phyloP scores from a whole-genome alignment of 2,329 filamentous ascomycete genomes.

The Aaosphaeria pasadenensis region DNA sequence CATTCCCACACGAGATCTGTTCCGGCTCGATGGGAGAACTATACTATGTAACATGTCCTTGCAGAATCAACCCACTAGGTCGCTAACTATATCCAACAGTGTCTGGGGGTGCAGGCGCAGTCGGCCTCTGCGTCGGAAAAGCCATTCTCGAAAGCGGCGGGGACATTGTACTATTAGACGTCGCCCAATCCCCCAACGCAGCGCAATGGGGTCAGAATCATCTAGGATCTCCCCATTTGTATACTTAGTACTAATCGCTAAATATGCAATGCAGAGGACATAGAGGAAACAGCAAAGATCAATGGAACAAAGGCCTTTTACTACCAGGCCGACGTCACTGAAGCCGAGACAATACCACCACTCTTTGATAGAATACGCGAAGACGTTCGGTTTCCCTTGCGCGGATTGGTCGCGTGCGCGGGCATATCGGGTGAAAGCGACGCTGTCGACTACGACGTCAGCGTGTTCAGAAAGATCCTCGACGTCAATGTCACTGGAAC shows the following conservation, averaged over 20 bases:
- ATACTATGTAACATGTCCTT: constrained; percentile 12
- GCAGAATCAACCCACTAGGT: not conserved
- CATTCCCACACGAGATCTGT: constrained; percentile 16
- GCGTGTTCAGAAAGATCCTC: constrained; percentile 33
- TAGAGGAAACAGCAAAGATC: not conserved
- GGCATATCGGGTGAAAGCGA: constrained; percentile 28
- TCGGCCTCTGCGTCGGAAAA: constrained; percentile 18
- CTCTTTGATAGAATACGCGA: constrained; percentile 8
- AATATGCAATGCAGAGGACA: not conserved
- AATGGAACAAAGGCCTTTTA: constrained; percentile 14
- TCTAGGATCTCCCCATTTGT: too few relatives aligned
- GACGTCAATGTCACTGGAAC: constrained; percentile 39
- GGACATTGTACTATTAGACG: constrained; percentile 21
- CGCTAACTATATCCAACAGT: constrained; percentile 13
- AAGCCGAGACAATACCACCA: constrained; percentile 11
- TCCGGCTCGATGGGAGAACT: constrained; percentile 19
- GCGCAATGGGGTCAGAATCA: not conserved
- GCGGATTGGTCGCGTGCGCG: constrained; percentile 24
- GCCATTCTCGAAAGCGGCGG: constrained; percentile 25
- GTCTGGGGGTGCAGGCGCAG: constrained; percentile 25
- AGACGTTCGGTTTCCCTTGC: constrained; percentile 15
- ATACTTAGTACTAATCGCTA: too few relatives aligned
- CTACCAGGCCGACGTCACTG: constrained; percentile 17
- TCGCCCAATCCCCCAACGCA: not conserved
- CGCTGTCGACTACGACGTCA: constrained; percentile 30